These are phyloP conservation scores for Fusarium buharicum DNA, from an alignment of 2,329 filamentous ascomycete species.

Conservation along the genomic window DNA sequence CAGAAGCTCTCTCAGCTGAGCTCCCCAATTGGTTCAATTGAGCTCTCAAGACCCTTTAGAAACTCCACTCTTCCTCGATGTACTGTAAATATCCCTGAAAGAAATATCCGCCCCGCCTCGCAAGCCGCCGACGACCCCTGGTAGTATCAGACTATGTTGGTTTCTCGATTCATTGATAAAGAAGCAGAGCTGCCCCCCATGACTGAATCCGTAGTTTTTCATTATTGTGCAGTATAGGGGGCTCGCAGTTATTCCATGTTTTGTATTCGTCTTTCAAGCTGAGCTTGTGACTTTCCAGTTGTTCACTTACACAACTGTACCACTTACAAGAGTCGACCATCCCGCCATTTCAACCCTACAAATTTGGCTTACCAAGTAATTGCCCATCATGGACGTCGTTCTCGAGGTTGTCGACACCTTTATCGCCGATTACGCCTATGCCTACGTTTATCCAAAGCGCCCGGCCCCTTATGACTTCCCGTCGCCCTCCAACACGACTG, in stretches of 20 bases:
- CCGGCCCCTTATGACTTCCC: constrained; percentile 64
- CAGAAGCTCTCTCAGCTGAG: constrained; percentile 4
- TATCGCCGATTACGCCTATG: constrained; percentile 82
- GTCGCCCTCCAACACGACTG: constrained; percentile 60
- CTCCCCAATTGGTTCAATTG: constrained; percentile 30
- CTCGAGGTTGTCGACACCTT: constrained; percentile 87
- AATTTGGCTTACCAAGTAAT: background rate
- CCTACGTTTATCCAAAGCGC: constrained; percentile 71
- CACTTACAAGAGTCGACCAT: constrained; percentile 3
- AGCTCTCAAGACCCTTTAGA: constrained; percentile 10
- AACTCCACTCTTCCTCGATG: constrained; percentile 18
- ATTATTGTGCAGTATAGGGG: background rate
- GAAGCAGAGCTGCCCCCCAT: constrained; percentile 9
- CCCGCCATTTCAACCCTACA: background rate
- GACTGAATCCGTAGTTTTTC: background rate
- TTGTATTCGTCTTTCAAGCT: background rate
- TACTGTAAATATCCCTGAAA: constrained; percentile 25
- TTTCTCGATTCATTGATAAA: constrained; percentile 32
- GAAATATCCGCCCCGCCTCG: constrained; percentile 33
- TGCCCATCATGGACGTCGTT: constrained; percentile 83
- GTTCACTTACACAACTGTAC: constrained; percentile 20
- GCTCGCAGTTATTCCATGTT: constrained; percentile 1
- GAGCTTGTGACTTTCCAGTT: constrained; percentile 2
- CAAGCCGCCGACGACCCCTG: constrained; percentile 35
- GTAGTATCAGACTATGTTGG: constrained; percentile 34